These are phyloP conservation scores for Xylariaceae sp. DNA, from an alignment of 2,329 filamentous ascomycete species.

Conservation along the genomic window DNA sequence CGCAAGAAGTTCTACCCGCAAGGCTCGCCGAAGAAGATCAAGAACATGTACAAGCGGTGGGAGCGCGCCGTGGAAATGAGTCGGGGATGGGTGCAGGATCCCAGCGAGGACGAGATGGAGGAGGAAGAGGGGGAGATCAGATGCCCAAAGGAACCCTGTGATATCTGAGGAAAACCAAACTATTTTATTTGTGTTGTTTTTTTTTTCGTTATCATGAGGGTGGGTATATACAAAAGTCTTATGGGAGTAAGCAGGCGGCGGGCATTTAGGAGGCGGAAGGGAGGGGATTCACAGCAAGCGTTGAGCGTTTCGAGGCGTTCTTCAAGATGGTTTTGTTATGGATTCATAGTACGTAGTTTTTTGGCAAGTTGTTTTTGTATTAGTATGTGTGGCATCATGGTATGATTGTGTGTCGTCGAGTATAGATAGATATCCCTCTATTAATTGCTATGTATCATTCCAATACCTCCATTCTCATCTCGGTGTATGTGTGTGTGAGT, in stretches of 20 bases:
- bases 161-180: neutral
- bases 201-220: too few relatives aligned
- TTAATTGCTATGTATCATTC: too few relatives aligned
- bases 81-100: slow-evolving; percentile 45
- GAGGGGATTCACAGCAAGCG: too few relatives aligned
- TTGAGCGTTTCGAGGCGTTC: too few relatives aligned
- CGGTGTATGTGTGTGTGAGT: too few relatives aligned
- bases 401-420: neutral
- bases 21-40: slow-evolving; percentile 42
- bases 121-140: neutral
- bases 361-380: neutral
- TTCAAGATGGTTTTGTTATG: too few relatives aligned
- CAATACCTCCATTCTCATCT: too few relatives aligned
- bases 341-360: too few relatives aligned
- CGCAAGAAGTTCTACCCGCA: slow-evolving; percentile 65
- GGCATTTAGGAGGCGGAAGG: too few relatives aligned
- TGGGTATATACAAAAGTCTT: too few relatives aligned
- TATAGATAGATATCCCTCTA: too few relatives aligned
- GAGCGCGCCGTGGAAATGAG: slow-evolving; percentile 56
- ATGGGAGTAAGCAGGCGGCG: too few relatives aligned
- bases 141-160: neutral
- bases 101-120: slow-evolving; percentile 22
- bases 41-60: slow-evolving; percentile 48
- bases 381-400: neutral
- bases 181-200: neutral